Conservation (phyloP, 768 basidiomycete genomes). For the Nidularia pulvinata region DNA sequence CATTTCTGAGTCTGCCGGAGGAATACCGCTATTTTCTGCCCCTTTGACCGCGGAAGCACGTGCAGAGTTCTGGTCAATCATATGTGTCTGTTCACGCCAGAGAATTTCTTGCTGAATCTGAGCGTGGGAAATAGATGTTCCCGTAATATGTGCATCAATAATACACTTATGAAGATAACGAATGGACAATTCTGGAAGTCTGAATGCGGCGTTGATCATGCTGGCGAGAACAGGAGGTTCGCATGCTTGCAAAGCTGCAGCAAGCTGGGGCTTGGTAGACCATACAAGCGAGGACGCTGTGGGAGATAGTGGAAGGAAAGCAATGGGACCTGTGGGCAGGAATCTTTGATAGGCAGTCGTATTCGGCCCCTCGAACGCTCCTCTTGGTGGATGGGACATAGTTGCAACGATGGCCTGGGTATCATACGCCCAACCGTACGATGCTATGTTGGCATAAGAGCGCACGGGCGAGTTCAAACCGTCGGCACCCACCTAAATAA, state of each 20-base stretch:
- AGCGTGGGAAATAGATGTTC: constrained; percentile 41
- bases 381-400: constrained; percentile 69
- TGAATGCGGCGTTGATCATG: constrained; percentile 93
- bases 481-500: constrained; percentile 86
- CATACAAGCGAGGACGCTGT: constrained; percentile 89
- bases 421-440: constrained; percentile 91
- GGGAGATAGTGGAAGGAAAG: constrained; percentile 86
- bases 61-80: constrained; percentile 61
- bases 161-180: constrained; percentile 64
- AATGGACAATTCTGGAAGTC: constrained; percentile 75
- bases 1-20: constrained; percentile 56
- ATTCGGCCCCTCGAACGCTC: constrained; percentile 62
- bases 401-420: constrained; percentile 92
- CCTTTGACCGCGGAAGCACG: constrained; percentile 48
- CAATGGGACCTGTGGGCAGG: constrained; percentile 93
- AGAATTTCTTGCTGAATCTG: constrained; percentile 61
- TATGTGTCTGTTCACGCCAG: constrained; percentile 76
- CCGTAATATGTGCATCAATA: constrained; percentile 47
- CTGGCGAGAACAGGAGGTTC: constrained; percentile 60
- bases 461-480: constrained; percentile 95
- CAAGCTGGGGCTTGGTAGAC: constrained; percentile 83
- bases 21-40: constrained; percentile 40
- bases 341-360: constrained; percentile 93
- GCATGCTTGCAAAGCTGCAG: constrained; percentile 66
- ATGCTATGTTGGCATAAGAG: constrained; percentile 78